Evolutionary conservation across 768 basidiomycete species (phyloP), one percentile per base, ranked within the genome.

Genomic region (Serendipita sp.): DNA sequence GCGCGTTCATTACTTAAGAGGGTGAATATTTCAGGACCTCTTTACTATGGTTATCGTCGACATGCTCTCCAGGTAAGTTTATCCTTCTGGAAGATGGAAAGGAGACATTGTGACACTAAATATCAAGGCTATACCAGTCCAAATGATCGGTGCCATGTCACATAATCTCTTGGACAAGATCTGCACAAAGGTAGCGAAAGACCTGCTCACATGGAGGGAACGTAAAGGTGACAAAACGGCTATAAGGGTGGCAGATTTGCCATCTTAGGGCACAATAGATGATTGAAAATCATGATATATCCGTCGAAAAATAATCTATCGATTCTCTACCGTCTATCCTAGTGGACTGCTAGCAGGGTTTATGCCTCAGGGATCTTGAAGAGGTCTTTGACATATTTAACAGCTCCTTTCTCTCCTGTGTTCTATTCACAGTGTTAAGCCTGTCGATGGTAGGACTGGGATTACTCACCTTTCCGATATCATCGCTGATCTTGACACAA

Each of bases 401-500:
- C 81, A 1, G 80, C 81, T 11, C 79, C 79, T 48, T 74, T 71
- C 67, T 86, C 78, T 3, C 89, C 89, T 1, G 86, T 89, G 68
- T 85, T 87, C 89, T 84, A 63, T 44, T 24, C 16, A 13, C 24
- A 37, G 11, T 16, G 60, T 34, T 63, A 16, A 28, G 10, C 15
- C 60, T 16, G 18, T 44, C 66, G 18, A 35, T 24, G 30, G 11
- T 54, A 66, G 18, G 24, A 41, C 53, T 16, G 11, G 63, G 41
- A 35, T 34, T 3, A 56, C 71, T 10, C 41, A 84, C 86, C 83
- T 98, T 99, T 7, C 78, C 86, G 64, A 86, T 71, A 70, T 98
- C 94, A 73, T 97, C 96, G 64, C 91, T 93, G 69, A 99, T 83
- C 75, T 99, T 98, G 69, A 98, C 83, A 68, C 92, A 95, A 1